These are phyloP conservation scores for Apiotrichum montevideense DNA, from an alignment of 1,284 basidiomycete species.

Conservation along the genomic window DNA sequence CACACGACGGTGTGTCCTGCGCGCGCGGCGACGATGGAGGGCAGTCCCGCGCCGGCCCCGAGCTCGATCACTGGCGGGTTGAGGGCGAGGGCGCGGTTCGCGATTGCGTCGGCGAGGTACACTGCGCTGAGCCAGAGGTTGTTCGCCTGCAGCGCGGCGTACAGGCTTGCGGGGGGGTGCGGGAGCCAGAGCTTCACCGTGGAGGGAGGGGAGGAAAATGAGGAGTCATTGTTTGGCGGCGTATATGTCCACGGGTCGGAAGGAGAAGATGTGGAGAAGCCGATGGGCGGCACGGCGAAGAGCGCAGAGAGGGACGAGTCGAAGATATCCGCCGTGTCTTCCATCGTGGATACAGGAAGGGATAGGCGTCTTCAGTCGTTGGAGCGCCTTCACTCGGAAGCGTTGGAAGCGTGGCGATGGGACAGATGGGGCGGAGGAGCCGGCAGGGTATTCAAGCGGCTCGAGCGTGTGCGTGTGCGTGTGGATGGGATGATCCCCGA, in stretches of 20 bases:
- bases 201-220: background rate
- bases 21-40: constrained; percentile 26
- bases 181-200: constrained; percentile 29
- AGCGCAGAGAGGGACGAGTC: constrained; percentile 33
- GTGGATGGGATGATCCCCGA: too few relatives aligned
- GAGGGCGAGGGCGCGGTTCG: background rate
- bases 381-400: too few relatives aligned
- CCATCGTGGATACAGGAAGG: background rate
- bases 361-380: background rate
- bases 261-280: constrained; percentile 22
- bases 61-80: constrained; percentile 30
- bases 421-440: too few relatives aligned
- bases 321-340: constrained; percentile 27
- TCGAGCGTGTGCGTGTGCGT: too few relatives aligned
- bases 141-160: constrained; percentile 41
- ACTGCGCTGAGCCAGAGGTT: constrained; percentile 43
- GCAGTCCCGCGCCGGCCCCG: constrained; percentile 41
- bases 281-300: constrained; percentile 38
- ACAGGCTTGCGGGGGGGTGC: constrained; percentile 31
- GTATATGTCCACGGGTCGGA: constrained; percentile 17
- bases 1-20: constrained; percentile 23
- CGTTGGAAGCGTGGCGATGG: too few relatives aligned
- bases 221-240: constrained; percentile 11
- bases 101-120: constrained; percentile 39
- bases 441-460: too few relatives aligned